Evolutionary conservation across 2,329 filamentous ascomycete genomes (phyloP).

Genomic region (Alternaria brassicicola): DNA sequence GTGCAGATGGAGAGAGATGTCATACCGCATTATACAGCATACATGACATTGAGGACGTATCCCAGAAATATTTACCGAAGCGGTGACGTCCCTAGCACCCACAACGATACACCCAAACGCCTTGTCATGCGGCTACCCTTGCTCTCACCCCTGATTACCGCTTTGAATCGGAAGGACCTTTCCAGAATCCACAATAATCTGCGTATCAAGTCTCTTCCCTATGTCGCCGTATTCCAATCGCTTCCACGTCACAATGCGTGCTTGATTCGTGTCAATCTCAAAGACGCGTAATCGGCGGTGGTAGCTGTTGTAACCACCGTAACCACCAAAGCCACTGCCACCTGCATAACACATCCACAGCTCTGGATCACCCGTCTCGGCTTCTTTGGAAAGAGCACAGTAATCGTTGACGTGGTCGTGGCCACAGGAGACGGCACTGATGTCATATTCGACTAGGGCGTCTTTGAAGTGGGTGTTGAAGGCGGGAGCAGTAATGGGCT

Average conservation of each 20-base stretch:
- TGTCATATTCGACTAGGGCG: slow-evolving; percentile 81
- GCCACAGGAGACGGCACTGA: slow-evolving; percentile 87
- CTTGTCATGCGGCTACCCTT: neutral
- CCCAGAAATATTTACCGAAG: too few species aligned
- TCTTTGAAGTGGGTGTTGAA: slow-evolving; percentile 95
- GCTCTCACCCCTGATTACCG: slow-evolving; percentile 6
- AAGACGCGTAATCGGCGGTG: slow-evolving; percentile 85
- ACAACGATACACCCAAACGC: neutral
- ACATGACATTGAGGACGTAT: too few species aligned
- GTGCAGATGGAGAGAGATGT: neutral
- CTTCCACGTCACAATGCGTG: slow-evolving; percentile 90
- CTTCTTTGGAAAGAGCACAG: slow-evolving; percentile 69
- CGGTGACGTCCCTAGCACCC: neutral
- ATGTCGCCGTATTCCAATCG: slow-evolving; percentile 72
- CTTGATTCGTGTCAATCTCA: slow-evolving; percentile 90
- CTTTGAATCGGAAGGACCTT: slow-evolving; percentile 47
- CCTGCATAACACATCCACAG: slow-evolving; percentile 99
- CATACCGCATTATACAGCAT: too few species aligned
- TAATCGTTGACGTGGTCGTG: slow-evolving; percentile 99
- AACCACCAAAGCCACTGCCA: slow-evolving; percentile 89
- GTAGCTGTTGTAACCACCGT: slow-evolving; percentile 87
- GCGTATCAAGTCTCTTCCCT: slow-evolving; percentile 61
- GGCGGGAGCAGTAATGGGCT: slow-evolving; percentile 82
- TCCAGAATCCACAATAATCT: slow-evolving; percentile 66
- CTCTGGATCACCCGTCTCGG: slow-evolving; percentile 55